Evolutionary conservation across 2,329 filamentous ascomycete genomes (phyloP).

Genomic region (Penicillium sp.): DNA sequence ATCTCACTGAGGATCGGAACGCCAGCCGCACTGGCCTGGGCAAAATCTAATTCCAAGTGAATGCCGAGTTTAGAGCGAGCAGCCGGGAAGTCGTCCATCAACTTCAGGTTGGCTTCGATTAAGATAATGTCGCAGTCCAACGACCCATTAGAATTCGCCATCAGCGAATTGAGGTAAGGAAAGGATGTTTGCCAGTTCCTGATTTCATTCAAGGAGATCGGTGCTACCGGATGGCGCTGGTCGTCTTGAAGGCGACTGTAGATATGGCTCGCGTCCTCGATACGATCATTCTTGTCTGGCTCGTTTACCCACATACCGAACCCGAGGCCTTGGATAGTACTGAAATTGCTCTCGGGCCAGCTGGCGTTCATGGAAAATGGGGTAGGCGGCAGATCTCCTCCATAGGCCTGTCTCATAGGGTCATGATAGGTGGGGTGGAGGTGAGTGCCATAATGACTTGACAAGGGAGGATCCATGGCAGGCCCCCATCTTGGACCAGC

Average conservation of each 20-base stretch:
- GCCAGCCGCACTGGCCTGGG: conserved; percentile 27
- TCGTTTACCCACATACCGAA: conserved; percentile 43
- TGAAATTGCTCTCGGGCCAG: too few relatives aligned
- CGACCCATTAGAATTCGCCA: conserved; percentile 28
- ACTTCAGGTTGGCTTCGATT: conserved; percentile 36
- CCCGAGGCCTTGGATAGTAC: conserved; percentile 30
- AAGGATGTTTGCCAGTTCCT: conserved; percentile 36
- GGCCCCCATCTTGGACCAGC: conserved; percentile 28
- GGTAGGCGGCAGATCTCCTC: conserved; percentile 27
- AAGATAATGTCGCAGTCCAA: conserved; percentile 38
- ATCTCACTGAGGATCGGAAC: conserved; percentile 28
- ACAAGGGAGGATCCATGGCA: conserved; percentile 26
- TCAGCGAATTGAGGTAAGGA: conserved; percentile 35
- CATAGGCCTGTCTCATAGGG: conserved; percentile 27
- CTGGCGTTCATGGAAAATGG: too few relatives aligned
- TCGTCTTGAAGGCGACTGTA: conserved; percentile 39
- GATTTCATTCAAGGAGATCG: conserved; percentile 34
- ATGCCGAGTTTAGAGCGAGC: conserved; percentile 36
- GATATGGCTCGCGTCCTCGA: conserved; percentile 35
- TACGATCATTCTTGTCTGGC: conserved; percentile 28
- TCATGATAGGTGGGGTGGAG: conserved; percentile 26
- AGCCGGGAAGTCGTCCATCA: conserved; percentile 40
- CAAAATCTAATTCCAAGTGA: conserved; percentile 36
- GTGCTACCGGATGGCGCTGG: conserved; percentile 27
- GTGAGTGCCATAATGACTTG: conserved; percentile 25